These are phyloP conservation scores for Starmerella etchellsii DNA, from an alignment of 805 yeast species.

Conservation along the genomic window DNA sequence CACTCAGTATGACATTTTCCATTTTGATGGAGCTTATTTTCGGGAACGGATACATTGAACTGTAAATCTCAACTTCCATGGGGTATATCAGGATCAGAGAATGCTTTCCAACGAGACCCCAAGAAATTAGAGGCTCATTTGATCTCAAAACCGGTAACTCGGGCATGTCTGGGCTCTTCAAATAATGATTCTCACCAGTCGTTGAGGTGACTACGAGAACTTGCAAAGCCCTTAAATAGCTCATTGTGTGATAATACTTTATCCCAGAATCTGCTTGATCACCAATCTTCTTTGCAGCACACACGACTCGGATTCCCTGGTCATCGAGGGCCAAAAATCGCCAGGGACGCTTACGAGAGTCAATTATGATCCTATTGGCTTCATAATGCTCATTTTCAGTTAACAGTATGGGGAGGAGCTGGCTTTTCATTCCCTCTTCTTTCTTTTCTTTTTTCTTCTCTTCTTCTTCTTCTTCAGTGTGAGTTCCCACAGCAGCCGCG, in stretches of 20 bases:
- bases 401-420: too few relatives aligned
- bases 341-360: constrained; percentile 9
- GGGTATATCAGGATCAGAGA: constrained; percentile 1
- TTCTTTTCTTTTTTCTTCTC: too few relatives aligned
- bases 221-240: neutral
- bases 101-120: neutral
- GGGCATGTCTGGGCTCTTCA: neutral
- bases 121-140: neutral
- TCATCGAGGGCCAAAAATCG: neutral
- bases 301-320: neutral
- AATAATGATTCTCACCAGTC: neutral
- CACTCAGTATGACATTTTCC: constrained; percentile 1
- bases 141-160: neutral
- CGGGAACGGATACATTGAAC: neutral
- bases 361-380: constrained; percentile 4
- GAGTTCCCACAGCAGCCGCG: too few relatives aligned
- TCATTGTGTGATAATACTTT: neutral
- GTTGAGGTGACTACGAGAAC: neutral
- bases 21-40: neutral
- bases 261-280: neutral
- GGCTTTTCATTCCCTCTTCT: too few relatives aligned
- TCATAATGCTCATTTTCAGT: neutral
- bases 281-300: neutral
- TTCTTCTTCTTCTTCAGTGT: too few relatives aligned
- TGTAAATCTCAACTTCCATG: neutral